Evolutionary conservation across 2,329 filamentous ascomycete genomes (phyloP), one percentile per base, ranked within the genome.

Genomic region (Claviceps pusilla): DNA sequence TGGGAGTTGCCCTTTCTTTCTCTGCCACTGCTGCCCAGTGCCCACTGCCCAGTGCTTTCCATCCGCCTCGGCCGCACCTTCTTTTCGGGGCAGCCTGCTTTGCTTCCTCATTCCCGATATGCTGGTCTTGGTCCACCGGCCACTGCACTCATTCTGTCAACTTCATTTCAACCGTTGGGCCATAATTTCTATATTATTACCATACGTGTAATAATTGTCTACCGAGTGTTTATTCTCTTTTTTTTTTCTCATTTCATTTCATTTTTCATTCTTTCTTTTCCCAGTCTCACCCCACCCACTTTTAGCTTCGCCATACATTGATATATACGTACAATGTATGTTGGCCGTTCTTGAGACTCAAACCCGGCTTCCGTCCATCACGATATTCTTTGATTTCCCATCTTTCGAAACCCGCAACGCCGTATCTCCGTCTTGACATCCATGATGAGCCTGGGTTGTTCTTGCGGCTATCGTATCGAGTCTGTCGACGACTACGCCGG

Each of bases 401-500:
- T 41, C 19, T 19, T 43, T 31, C 28, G 10, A 33, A 3, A 33
- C 48, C 24, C 9, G 31, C 12, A 37, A 31, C 9, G 28, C 41
- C 29, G 46, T 37, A 45, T 29, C 41, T 43, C 51, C 31, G 45
- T n/a, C 48, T 42, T 41, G 37, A 47, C 24, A 33, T 19, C 49
- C 50, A 63, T 33, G 53, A 66, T 69, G 68, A 63, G 57, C 45
- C 56, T 68, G 55, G 62, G 62, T 49, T 68, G 63, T 64, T 58
- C 59, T 35, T 47, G 68, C 37, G 61, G 64, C 48, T 62, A 65
- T 50, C 63, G 65, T 39, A 61, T 66, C 50, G 74, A 77, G 60
- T 76, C 76, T 2, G 72, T 75, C 33, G 64, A 74, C 57, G 68
- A 76, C 64, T 80, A 79, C 59, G 58, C 69, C 29, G 74, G 73